Base-by-base conservation (phyloP, 129 eudicot genomes). In the Centella asiatica region DNA sequence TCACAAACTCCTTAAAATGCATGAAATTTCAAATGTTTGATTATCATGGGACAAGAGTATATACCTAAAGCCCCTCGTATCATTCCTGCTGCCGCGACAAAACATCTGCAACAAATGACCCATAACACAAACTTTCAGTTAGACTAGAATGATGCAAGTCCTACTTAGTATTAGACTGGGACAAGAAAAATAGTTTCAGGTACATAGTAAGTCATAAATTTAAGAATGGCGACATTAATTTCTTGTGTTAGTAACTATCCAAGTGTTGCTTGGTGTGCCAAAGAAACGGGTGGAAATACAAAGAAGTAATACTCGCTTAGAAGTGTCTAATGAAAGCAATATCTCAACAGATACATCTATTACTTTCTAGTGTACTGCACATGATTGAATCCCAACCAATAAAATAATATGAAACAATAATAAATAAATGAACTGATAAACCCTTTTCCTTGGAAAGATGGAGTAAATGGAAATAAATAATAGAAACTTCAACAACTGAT, bases 1-100 rank as follows among this genome's bases (percentile, higher is more conserved):
- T n/a, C n/a, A n/a, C n/a, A n/a, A n/a, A n/a, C n/a, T n/a, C n/a
- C n/a, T n/a, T n/a, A n/a, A n/a, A n/a, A n/a, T n/a, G n/a, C n/a
- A n/a, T n/a, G n/a, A n/a, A n/a, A n/a, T n/a, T n/a, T n/a, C n/a
- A n/a, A n/a, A n/a, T n/a, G n/a, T n/a, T n/a, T n/a, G n/a, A n/a
- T n/a, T n/a, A n/a, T n/a, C n/a, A n/a, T n/a, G n/a, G n/a, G n/a
- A n/a, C n/a, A n/a, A n/a, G n/a, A n/a, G n/a, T n/a, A n/a, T 26
- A 10, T 78, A 92, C 98, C 98, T 92, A 72, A 87, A 84, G 48
- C 96, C 98, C 60, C 98, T 80, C 19, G 96, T 92, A 53, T 84
- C 98, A 54, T 81, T 92, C 81, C 57, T 87, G 86, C 96, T 87
- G 40, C 98, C 98, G 25, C 88, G 96, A 77, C 98, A 92, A 74